Evolutionary conservation across 2,329 filamentous ascomycete genomes (phyloP).

Genomic region (Trichoderma brevicompactum): DNA sequence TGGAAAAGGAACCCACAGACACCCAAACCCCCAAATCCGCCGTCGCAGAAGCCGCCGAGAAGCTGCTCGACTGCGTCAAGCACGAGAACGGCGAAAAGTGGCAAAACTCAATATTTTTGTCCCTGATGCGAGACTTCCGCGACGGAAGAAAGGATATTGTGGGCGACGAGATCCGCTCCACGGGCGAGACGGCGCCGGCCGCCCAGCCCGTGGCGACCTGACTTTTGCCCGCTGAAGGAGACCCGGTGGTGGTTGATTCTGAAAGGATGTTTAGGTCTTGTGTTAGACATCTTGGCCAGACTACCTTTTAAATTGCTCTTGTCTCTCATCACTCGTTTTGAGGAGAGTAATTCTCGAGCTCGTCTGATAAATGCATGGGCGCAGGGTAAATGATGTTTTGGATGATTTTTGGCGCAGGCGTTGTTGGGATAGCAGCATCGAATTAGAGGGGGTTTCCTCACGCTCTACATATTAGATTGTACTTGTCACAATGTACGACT

Average conservation of each 20-base stretch:
- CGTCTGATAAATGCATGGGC: background rate
- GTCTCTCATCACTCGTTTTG: background rate
- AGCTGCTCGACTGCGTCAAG: slow-evolving; percentile 49
- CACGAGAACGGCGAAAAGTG: slow-evolving; percentile 53
- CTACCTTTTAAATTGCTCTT: background rate
- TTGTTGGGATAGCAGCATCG: background rate
- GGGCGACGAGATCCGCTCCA: slow-evolving; percentile 47
- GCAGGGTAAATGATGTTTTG: background rate
- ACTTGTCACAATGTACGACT: background rate
- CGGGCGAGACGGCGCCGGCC: slow-evolving; percentile 26
- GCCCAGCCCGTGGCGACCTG: slow-evolving; percentile 30
- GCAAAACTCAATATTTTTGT: slow-evolving; percentile 52
- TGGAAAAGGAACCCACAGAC: slow-evolving; percentile 30
- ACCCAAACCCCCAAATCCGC: slow-evolving; percentile 39
- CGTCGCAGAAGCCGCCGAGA: slow-evolving; percentile 49
- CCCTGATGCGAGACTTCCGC: slow-evolving; percentile 51
- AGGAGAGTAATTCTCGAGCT: background rate
- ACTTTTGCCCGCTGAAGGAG: background rate
- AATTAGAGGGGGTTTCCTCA: background rate
- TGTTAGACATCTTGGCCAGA: background rate
- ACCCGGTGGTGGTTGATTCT: background rate
- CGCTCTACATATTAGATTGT: background rate
- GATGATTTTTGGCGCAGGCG: background rate
- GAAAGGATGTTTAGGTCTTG: slow-evolving; percentile 6
- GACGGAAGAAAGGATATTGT: slow-evolving; percentile 52